phyloP scores from a whole-genome alignment of 2,329 filamentous ascomycete genomes.

The Fusarium sp. region DNA sequence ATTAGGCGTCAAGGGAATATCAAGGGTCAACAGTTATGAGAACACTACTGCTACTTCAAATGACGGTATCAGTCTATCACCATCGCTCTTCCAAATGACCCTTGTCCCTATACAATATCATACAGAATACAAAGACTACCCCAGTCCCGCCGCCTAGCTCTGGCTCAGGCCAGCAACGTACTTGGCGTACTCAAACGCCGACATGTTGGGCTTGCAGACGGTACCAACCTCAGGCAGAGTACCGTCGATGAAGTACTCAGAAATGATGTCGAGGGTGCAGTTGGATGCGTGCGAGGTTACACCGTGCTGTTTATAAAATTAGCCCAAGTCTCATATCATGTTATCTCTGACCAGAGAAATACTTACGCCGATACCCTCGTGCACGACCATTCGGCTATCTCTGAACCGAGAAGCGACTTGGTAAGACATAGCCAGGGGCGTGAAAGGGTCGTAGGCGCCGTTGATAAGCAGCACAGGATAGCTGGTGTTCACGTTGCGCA shows the following conservation, averaged over 20 bases:
- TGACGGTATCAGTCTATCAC: no score
- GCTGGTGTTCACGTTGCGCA: conserved; percentile 40
- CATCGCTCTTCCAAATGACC: no score
- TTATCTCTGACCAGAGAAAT: neutral
- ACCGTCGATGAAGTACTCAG: conserved; percentile 24
- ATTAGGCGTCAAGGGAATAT: no score
- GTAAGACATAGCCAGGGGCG: conserved; percentile 34
- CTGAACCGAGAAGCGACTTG: conserved; percentile 36
- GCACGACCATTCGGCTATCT: conserved; percentile 35
- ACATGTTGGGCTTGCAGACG: conserved; percentile 28
- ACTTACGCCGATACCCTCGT: conserved; percentile 45
- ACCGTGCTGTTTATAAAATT: conserved; percentile 21
- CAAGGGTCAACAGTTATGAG: no score
- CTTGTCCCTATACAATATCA: no score
- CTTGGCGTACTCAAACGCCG: conserved; percentile 26
- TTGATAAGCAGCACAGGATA: conserved; percentile 40
- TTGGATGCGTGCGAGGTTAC: conserved; percentile 30
- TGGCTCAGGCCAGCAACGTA: neutral
- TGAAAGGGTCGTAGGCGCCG: conserved; percentile 40
- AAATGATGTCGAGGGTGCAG: conserved; percentile 27
- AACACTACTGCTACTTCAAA: no score
- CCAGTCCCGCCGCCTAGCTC: no score
- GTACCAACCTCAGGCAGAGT: conserved; percentile 22
- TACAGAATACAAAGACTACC: no score
- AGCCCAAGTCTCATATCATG: neutral